Conservation (phyloP, 306 rosid species). For the Acacia acuminata region DNA sequence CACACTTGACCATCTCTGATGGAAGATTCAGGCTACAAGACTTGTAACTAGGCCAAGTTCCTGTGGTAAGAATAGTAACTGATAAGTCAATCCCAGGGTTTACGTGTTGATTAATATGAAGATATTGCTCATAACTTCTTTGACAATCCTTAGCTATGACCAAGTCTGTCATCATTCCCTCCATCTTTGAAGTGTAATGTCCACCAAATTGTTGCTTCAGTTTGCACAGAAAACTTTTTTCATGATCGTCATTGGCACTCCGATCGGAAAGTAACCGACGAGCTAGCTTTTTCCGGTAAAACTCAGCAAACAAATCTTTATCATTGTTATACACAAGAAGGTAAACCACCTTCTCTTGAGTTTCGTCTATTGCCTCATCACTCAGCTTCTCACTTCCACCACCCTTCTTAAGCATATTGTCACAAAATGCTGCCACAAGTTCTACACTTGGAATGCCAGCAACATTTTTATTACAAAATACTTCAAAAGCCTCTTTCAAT, state of each 20-base stretch:
- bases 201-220: not conserved
- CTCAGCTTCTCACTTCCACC: not conserved
- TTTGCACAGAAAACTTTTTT: not conserved
- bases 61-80: not conserved
- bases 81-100: not conserved
- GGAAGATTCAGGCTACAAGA: not conserved
- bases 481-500: not conserved
- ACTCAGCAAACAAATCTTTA: not conserved
- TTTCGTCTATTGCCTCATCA: not conserved
- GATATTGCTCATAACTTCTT: not conserved
- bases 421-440: not conserved
- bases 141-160: not conserved
- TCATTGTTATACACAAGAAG: not conserved
- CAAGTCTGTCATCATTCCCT: not conserved
- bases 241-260: not conserved
- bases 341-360: not conserved
- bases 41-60: not conserved
- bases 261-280: not conserved
- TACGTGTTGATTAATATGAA: not conserved
- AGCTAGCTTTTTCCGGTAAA: not conserved
- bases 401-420: not conserved
- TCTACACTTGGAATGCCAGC: not conserved
- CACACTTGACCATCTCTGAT: not conserved
- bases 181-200: not conserved
- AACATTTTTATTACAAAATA: not conserved